Conservation (phyloP, 345 rosid species). For the Lepidium aucheri region DNA sequence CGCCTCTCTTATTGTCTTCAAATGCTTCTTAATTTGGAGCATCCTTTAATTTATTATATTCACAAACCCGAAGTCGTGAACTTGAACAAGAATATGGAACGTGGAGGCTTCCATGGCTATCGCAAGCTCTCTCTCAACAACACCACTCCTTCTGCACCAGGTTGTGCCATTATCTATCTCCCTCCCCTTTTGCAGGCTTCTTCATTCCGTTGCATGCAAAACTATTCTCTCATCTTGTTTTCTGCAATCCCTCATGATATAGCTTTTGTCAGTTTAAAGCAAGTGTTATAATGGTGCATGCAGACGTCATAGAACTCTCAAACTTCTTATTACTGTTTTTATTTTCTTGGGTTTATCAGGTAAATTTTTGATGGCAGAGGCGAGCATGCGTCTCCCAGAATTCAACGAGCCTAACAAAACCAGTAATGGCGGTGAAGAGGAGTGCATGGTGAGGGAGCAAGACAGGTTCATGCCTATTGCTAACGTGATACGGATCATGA, state of each 20-base stretch:
- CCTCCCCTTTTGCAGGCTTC: background rate
- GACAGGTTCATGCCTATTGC: conserved; percentile 97
- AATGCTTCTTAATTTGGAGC: conserved; percentile 3
- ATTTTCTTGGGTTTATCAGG: background rate
- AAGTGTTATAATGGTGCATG: conserved; percentile 8
- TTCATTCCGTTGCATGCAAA: conserved; percentile 13
- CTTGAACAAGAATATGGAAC: conserved; percentile 34
- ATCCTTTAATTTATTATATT: background rate
- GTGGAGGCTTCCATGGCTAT: conserved; percentile 62
- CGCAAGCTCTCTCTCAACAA: conserved; percentile 34
- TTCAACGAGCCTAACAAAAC: conserved; percentile 20
- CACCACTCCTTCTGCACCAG: conserved; percentile 36
- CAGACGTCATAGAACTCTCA: conserved; percentile 1
- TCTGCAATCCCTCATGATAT: background rate
- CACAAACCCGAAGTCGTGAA: background rate
- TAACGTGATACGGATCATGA: conserved; percentile 87
- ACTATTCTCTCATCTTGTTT: background rate
- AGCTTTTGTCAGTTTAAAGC: background rate
- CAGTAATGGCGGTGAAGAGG: conserved; percentile 34
- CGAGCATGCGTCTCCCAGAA: conserved; percentile 30
- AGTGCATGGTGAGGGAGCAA: conserved; percentile 72
- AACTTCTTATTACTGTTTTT: background rate
- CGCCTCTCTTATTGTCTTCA: background rate
- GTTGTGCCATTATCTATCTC: background rate
- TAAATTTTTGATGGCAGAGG: conserved; percentile 14